Percentiles rank a stretch among this genome's conserved stretches.
Evolutionary conservation across 2,329 filamentous ascomycete species (phyloP).

Genomic region (Massarina eburnea): DNA sequence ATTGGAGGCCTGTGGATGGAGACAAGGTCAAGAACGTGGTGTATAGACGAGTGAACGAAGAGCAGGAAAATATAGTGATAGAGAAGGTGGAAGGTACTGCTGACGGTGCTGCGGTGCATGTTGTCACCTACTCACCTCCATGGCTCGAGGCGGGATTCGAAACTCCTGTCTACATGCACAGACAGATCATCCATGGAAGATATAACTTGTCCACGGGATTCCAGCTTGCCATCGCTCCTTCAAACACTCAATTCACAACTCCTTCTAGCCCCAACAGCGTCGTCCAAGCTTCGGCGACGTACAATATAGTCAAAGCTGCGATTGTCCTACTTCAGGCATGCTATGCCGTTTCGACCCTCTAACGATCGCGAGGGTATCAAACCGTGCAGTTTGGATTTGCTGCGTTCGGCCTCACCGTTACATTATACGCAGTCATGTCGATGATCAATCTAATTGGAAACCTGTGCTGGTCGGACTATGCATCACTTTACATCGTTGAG

Average conservation of each 20-base stretch:
- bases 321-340: slow-evolving; percentile 31
- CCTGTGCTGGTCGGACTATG: slow-evolving; percentile 29
- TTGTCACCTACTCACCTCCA: slow-evolving; percentile 14
- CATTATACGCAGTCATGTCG: slow-evolving; percentile 42
- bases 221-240: slow-evolving; percentile 17
- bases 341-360: slow-evolving; percentile 30
- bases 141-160: slow-evolving; percentile 20
- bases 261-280: slow-evolving; percentile 1
- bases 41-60: slow-evolving; percentile 3
- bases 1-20: slow-evolving; percentile 22
- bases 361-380: slow-evolving; percentile 30
- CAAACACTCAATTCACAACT: slow-evolving; percentile 15
- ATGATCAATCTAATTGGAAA: slow-evolving; percentile 37
- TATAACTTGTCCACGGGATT: slow-evolving; percentile 18
- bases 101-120: slow-evolving; percentile 5
- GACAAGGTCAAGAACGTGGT: slow-evolving; percentile 16
- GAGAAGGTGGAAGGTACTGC: not conserved
- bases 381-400: slow-evolving; percentile 38
- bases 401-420: slow-evolving; percentile 40
- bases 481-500: slow-evolving; percentile 31
- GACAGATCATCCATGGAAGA: slow-evolving; percentile 21
- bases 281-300: slow-evolving; percentile 18
- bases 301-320: slow-evolving; percentile 26
- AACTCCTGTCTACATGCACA: slow-evolving; percentile 14
- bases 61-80: not conserved